phyloP scores from a whole-genome alignment of 2,329 filamentous ascomycete genomes.

The Hymenoscyphus occultus region DNA sequence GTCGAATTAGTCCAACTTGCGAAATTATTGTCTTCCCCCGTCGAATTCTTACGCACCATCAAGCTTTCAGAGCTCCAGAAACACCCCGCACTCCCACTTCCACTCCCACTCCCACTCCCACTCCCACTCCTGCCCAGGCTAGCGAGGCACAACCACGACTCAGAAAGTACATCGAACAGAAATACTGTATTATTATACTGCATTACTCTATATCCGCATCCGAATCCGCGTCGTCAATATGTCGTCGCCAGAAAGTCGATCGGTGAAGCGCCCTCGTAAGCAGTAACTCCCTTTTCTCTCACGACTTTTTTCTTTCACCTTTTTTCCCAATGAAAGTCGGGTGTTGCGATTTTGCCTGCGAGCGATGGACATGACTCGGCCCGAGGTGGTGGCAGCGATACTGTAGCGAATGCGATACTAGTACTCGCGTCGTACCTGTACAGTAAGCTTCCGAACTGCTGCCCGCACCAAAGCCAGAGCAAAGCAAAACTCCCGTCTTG shows the following conservation, averaged over 20 bases:
- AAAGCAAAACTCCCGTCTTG: not conserved
- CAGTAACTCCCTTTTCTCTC: too few relatives aligned
- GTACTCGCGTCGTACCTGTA: too few relatives aligned
- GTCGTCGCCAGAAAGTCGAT: slow-evolving; percentile 15
- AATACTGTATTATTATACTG: too few relatives aligned
- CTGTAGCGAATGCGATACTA: too few relatives aligned
- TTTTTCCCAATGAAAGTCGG: not conserved
- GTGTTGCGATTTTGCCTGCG: not conserved
- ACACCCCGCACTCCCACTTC: not conserved
- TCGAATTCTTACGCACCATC: not conserved
- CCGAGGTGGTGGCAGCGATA: not conserved
- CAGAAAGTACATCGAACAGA: not conserved
- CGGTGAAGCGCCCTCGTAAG: slow-evolving; percentile 4
- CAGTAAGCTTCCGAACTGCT: not conserved
- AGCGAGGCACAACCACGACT: not conserved
- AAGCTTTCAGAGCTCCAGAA: not conserved
- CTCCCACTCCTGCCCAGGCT: too few relatives aligned
- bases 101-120: too few relatives aligned
- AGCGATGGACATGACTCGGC: not conserved
- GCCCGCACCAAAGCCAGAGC: not conserved
- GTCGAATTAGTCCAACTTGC: too few relatives aligned
- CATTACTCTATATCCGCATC: too few relatives aligned
- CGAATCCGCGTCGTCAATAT: not conserved
- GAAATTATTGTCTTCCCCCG: not conserved
- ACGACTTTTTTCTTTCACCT: not conserved